Evolutionary conservation across 345 rosid species (phyloP).

Genomic region (Heritiera fomes): DNA sequence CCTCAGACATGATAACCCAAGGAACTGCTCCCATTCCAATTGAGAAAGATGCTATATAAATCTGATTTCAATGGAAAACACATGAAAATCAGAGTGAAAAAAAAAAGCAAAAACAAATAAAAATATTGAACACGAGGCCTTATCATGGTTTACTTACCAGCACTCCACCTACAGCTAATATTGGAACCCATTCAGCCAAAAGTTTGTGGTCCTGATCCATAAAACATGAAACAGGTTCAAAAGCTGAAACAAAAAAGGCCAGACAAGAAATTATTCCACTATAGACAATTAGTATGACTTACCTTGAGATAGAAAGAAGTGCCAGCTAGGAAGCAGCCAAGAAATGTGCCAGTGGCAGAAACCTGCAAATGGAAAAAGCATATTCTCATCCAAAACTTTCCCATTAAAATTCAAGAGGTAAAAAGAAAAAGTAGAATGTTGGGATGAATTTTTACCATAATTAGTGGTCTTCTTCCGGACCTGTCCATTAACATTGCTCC

Average conservation of each 20-base stretch:
- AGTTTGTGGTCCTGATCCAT: slow-evolving; percentile 52
- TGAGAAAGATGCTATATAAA: slow-evolving; percentile 65
- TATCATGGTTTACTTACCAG: slow-evolving; percentile 46
- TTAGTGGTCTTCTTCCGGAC: slow-evolving; percentile 86
- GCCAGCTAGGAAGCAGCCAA: slow-evolving; percentile 80
- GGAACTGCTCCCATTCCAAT: slow-evolving; percentile 96
- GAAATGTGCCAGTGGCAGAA: slow-evolving; percentile 72
- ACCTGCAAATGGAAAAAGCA: slow-evolving; percentile 37
- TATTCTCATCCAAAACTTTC: background rate
- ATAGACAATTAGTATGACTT: slow-evolving; percentile 1
- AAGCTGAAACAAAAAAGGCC: background rate
- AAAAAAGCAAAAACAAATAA: background rate
- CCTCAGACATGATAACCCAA: slow-evolving; percentile 98
- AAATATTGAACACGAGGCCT: background rate
- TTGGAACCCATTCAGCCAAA: slow-evolving; percentile 64
- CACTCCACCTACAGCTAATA: slow-evolving; percentile 69
- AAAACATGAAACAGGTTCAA: slow-evolving; percentile 15
- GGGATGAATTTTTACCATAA: slow-evolving; percentile 52
- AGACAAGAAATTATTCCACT: background rate
- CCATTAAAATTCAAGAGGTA: background rate
- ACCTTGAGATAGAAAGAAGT: slow-evolving; percentile 78
- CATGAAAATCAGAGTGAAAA: background rate
- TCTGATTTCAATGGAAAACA: slow-evolving; percentile 35
- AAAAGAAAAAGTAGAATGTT: background rate
- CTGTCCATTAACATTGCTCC: slow-evolving; percentile 82